Evolutionary conservation across 2,329 filamentous ascomycete species (phyloP).

Genomic region (Polychaeton citri): DNA sequence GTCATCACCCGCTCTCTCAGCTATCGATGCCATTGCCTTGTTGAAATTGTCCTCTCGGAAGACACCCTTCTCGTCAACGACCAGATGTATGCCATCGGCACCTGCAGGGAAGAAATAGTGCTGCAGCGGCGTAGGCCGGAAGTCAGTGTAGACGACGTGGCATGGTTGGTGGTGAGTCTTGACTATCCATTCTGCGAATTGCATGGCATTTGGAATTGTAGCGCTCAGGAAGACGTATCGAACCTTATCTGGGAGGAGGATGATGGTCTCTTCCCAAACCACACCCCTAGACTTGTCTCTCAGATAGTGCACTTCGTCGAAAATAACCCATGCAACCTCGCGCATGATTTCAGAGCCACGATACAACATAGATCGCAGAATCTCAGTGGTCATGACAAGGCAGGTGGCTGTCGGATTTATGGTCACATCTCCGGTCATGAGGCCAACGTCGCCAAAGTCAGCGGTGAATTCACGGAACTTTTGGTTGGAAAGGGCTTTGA

Average conservation of each 20-base stretch:
- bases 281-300: conserved; percentile 86
- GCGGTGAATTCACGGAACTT: conserved; percentile 95
- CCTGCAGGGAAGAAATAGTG: conserved; percentile 96
- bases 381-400: conserved; percentile 98
- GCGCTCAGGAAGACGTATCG: conserved; percentile 96
- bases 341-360: conserved; percentile 98
- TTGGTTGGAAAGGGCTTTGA: conserved; percentile 97
- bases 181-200: conserved; percentile 98
- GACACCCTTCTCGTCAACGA: conserved; percentile 92
- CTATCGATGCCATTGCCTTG: conserved; percentile 81
- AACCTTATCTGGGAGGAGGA: conserved; percentile 93
- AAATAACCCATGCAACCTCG: conserved; percentile 95
- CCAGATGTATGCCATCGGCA: conserved; percentile 80
- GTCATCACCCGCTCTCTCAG: conserved; percentile 76
- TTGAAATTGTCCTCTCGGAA: conserved; percentile 98
- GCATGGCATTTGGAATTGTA: conserved; percentile 97
- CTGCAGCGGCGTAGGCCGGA: conserved; percentile 87
- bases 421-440: conserved; percentile 98
- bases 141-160: conserved; percentile 98
- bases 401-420: conserved; percentile 98
- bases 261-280: conserved; percentile 99
- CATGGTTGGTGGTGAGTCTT: conserved; percentile 97
- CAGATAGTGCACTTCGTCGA: conserved; percentile 98
- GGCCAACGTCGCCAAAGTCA: conserved; percentile 88
- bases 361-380: conserved; percentile 97